Conservation (phyloP, 1,284 basidiomycete species). For the Apiotrichum brassicae region DNA sequence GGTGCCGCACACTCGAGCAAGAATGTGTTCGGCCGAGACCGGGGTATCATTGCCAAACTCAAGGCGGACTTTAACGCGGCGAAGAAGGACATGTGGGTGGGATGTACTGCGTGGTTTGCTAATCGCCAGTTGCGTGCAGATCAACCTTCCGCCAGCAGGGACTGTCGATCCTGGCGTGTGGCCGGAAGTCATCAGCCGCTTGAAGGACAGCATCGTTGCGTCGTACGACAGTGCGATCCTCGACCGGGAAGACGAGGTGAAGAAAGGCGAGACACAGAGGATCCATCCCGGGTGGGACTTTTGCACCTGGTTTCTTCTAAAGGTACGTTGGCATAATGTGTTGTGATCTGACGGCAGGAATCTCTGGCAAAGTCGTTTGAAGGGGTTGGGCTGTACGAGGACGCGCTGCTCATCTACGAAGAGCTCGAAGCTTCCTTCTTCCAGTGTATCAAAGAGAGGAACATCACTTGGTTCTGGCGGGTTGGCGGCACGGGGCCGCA, state of each 20-base stretch:
- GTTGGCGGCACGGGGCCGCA: conserved; percentile 55
- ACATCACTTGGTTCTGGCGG: conserved; percentile 81
- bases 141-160: conserved; percentile 45
- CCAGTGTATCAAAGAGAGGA: conserved; percentile 64
- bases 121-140: conserved; percentile 63
- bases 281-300: conserved; percentile 94
- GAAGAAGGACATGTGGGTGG: conserved; percentile 74
- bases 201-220: conserved; percentile 78
- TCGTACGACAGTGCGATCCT: conserved; percentile 75
- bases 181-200: conserved; percentile 79
- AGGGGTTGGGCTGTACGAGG: conserved; percentile 80
- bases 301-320: conserved; percentile 88
- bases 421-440: conserved; percentile 85
- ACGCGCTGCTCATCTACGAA: conserved; percentile 81
- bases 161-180: conserved; percentile 66
- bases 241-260: conserved; percentile 79
- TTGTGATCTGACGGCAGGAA: conserved; percentile 60
- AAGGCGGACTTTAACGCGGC: conserved; percentile 86
- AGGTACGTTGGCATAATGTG: conserved; percentile 54
- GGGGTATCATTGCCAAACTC: conserved; percentile 75
- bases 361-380: conserved; percentile 87
- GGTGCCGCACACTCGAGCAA: conserved; percentile 54
- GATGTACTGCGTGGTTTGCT: too few species aligned
- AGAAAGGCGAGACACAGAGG: conserved; percentile 74
- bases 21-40: conserved; percentile 41